These are phyloP conservation scores for Aspergillus tubingensis DNA, from an alignment of 2,329 filamentous ascomycete species.

Conservation along the genomic window DNA sequence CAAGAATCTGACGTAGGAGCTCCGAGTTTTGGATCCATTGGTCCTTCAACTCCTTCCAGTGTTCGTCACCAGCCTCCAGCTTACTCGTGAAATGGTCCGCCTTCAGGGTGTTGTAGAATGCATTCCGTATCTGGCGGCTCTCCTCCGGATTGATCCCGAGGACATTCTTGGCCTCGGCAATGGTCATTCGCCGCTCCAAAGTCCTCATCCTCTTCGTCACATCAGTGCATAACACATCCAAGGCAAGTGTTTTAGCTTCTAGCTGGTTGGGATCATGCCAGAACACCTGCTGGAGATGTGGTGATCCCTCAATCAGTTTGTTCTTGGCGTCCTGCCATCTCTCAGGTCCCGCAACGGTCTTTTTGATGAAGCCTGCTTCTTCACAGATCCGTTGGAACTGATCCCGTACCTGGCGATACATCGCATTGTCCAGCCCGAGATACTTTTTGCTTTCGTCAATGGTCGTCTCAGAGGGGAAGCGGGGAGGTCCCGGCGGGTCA, in stretches of 20 bases:
- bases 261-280: constrained; percentile 59
- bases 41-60: constrained; percentile 70
- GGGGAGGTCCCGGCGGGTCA: constrained; percentile 67
- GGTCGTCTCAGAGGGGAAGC: constrained; percentile 81
- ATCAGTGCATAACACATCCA: constrained; percentile 79
- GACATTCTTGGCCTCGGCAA: constrained; percentile 72
- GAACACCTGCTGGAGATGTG: constrained; percentile 65
- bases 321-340: constrained; percentile 73
- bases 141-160: constrained; percentile 70
- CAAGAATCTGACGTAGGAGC: constrained; percentile 58
- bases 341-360: constrained; percentile 71
- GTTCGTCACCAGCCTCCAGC: constrained; percentile 68
- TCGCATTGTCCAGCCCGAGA: constrained; percentile 62
- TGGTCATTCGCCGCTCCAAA: constrained; percentile 65
- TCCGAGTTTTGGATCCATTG: constrained; percentile 65
- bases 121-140: constrained; percentile 64
- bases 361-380: constrained; percentile 68
- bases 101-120: constrained; percentile 67
- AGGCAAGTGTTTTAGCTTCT: constrained; percentile 65
- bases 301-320: constrained; percentile 64
- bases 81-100: constrained; percentile 71
- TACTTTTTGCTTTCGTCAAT: constrained; percentile 75
- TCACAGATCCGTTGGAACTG: constrained; percentile 72
- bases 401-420: constrained; percentile 66
- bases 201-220: constrained; percentile 77